phyloP scores from a whole-genome alignment of 2,329 filamentous ascomycete species.

The Ophiostoma ips region DNA sequence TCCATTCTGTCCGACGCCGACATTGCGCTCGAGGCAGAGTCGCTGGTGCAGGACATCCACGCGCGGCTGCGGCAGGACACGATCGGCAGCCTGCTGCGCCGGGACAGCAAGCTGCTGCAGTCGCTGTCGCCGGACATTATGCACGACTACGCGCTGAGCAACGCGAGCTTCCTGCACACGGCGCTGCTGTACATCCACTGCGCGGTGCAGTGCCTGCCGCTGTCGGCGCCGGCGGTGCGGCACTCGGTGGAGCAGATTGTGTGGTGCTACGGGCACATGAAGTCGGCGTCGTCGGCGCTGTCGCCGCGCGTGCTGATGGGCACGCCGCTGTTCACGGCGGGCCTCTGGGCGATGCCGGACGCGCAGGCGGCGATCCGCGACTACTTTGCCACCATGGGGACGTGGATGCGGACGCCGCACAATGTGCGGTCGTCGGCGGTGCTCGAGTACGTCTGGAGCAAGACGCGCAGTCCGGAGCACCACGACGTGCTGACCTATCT shows the following conservation, averaged over 20 bases:
- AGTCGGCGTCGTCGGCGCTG: constrained; percentile 3
- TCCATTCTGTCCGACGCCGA: constrained; percentile 5
- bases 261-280: constrained; percentile 7
- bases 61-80: constrained; percentile 4
- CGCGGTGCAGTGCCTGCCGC: constrained; percentile 3
- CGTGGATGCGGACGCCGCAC: constrained; percentile 8
- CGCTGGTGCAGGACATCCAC: constrained; percentile 1
- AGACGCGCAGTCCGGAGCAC: neutral
- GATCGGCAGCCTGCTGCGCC: constrained; percentile 1
- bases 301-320: constrained; percentile 10
- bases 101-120: neutral
- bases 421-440: constrained; percentile 2
- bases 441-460: constrained; percentile 6
- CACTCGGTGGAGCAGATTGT: constrained; percentile 9
- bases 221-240: constrained; percentile 4
- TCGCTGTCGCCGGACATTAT: constrained; percentile 5
- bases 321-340: constrained; percentile 8
- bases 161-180: constrained; percentile 9
- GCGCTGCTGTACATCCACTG: constrained; percentile 8
- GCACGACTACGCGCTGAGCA: constrained; percentile 11
- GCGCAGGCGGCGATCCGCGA: neutral
- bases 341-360: constrained; percentile 3
- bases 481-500: constrained; percentile 7
- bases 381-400: constrained; percentile 5
- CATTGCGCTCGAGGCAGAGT: constrained; percentile 7